These are phyloP conservation scores for Acanthamoeba healyi DNA, from an alignment of 208 protist genomes.

Conservation along the genomic window DNA sequence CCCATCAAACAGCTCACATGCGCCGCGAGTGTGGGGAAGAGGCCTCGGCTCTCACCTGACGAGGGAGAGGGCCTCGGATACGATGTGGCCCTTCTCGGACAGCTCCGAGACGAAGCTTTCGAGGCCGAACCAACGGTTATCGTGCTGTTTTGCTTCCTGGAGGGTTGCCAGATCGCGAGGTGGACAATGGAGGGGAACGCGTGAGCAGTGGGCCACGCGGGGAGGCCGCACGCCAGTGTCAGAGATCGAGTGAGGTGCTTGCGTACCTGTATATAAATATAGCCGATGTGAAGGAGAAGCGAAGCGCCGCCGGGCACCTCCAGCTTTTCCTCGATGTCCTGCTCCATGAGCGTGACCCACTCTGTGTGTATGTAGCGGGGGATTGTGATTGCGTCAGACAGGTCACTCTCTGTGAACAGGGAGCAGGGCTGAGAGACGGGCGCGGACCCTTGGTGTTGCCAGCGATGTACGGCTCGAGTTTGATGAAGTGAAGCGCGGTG, in stretches of 20 bases:
- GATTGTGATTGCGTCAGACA: not conserved
- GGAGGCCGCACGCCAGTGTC: not conserved
- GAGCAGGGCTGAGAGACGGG: not conserved
- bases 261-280: slow-evolving; percentile 37
- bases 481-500: slow-evolving; percentile 1
- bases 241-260: not conserved
- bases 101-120: slow-evolving; percentile 46
- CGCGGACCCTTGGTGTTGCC: not conserved
- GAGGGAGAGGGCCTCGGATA: slow-evolving; percentile 34
- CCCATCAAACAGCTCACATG: too few relatives aligned
- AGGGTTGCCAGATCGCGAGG: too few relatives aligned
- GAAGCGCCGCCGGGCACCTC: slow-evolving; percentile 46
- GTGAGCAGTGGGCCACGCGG: not conserved
- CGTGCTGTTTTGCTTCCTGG: slow-evolving; percentile 60
- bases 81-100: slow-evolving; percentile 40
- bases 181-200: too few relatives aligned
- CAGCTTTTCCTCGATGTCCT: slow-evolving; percentile 26
- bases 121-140: slow-evolving; percentile 39
- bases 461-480: not conserved
- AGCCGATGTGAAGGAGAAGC: slow-evolving; percentile 52
- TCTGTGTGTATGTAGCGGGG: not conserved
- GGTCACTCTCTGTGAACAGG: not conserved
- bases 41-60: not conserved
- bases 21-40: not conserved
- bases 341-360: slow-evolving; percentile 22